Evolutionary conservation across 805 yeast genomes (phyloP).

Genomic region (Alloascoidea hylecoeti): DNA sequence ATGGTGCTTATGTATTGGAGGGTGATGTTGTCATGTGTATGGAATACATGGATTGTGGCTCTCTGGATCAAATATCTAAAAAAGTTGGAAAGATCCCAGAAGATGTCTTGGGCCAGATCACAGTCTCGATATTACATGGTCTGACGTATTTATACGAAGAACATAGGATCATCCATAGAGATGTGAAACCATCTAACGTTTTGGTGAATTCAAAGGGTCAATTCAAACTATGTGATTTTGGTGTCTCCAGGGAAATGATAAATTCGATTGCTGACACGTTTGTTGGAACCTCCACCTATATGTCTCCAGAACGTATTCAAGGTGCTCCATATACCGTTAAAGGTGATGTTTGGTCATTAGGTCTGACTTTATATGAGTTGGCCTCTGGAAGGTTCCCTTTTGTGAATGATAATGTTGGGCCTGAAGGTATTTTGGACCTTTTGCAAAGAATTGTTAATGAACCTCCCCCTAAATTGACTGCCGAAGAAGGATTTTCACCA

Average conservation of each 20-base stretch:
- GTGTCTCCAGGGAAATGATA: slow-evolving; percentile 83
- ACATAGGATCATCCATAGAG: slow-evolving; percentile 88
- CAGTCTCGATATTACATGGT: slow-evolving; percentile 69
- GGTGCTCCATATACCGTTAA: slow-evolving; percentile 91
- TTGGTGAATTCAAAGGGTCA: slow-evolving; percentile 76
- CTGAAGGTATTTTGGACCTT: slow-evolving; percentile 82
- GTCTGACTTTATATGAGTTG: slow-evolving; percentile 77
- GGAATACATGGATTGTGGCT: slow-evolving; percentile 95
- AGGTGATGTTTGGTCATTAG: slow-evolving; percentile 96
- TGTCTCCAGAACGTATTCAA: slow-evolving; percentile 96
- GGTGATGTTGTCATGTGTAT: slow-evolving; percentile 78
- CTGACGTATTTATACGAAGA: slow-evolving; percentile 66
- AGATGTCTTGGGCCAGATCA: slow-evolving; percentile 54
- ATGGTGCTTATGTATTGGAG: slow-evolving; percentile 73
- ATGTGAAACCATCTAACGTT: slow-evolving; percentile 92
- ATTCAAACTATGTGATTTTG: slow-evolving; percentile 90
- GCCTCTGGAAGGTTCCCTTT: slow-evolving; percentile 80
- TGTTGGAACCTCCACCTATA: slow-evolving; percentile 95
- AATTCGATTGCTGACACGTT: slow-evolving; percentile 95
- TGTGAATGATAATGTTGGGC: slow-evolving; percentile 22
- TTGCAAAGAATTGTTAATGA: slow-evolving; percentile 91
- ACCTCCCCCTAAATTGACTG: slow-evolving; percentile 64
- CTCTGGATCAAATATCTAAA: slow-evolving; percentile 65
- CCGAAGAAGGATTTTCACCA: slow-evolving; percentile 23
- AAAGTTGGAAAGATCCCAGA: slow-evolving; percentile 53